Evolutionary conservation across 2,329 filamentous ascomycete genomes (phyloP).

Genomic region (Exophiala calicioides): DNA sequence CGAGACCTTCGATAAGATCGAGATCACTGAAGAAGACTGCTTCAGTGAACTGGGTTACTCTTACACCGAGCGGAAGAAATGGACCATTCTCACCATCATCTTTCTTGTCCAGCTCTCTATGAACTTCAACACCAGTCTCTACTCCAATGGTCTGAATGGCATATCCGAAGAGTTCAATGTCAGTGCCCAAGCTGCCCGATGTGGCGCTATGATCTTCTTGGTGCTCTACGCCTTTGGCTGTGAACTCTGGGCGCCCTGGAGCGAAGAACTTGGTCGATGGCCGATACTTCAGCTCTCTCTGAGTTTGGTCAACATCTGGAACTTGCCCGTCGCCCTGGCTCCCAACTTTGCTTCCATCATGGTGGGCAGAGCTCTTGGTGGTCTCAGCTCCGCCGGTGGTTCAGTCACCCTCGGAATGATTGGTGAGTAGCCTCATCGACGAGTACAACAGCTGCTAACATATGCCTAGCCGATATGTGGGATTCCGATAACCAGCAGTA

Average conservation of each 20-base stretch:
- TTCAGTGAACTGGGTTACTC: conserved; percentile 63
- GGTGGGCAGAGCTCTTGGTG: conserved; percentile 69
- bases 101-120: conserved; percentile 74
- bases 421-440: conserved; percentile 16
- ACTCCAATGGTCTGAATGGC: conserved; percentile 67
- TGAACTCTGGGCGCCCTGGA: conserved; percentile 86
- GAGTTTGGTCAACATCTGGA: conserved; percentile 75
- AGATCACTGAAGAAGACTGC: conserved; percentile 60
- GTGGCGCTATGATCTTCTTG: conserved; percentile 76
- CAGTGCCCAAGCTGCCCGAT: conserved; percentile 67
- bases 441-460: conserved; percentile 3
- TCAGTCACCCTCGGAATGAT: conserved; percentile 75
- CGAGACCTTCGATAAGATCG: conserved; percentile 32
- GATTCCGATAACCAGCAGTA: conserved; percentile 72
- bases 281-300: conserved; percentile 72
- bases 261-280: conserved; percentile 77
- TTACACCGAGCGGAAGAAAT: conserved; percentile 65
- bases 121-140: conserved; percentile 77
- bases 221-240: conserved; percentile 82
- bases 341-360: conserved; percentile 72
- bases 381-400: conserved; percentile 70
- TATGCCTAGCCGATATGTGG: conserved; percentile 63
- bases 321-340: conserved; percentile 70
- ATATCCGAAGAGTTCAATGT: conserved; percentile 69
- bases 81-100: conserved; percentile 71